Percentiles rank a stretch among this genome's conserved stretches.
Evolutionary conservation across 768 basidiomycete species (phyloP).

Genomic region (Glaciozyma antarctica): DNA sequence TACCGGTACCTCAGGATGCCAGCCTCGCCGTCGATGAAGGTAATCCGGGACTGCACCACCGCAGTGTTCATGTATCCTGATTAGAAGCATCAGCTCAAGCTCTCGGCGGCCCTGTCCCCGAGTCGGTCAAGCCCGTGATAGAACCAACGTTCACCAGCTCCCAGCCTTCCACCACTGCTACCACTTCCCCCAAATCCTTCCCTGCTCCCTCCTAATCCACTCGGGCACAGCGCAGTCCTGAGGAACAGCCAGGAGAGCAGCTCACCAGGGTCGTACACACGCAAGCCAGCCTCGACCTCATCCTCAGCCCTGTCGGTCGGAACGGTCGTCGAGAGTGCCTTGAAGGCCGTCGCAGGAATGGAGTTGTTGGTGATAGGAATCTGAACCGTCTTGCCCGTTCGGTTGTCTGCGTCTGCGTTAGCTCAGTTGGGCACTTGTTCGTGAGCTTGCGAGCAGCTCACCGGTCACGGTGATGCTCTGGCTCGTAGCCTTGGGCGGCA

Average conservation of each 20-base stretch:
- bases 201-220: too few relatives aligned
- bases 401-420: conserved; percentile 51
- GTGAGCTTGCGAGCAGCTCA: not conserved
- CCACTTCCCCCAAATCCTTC: too few relatives aligned
- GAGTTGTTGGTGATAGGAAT: conserved; percentile 72
- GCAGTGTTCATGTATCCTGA: conserved; percentile 52
- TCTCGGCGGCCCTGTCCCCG: too few relatives aligned
- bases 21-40: conserved; percentile 82
- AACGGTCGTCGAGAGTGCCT: conserved; percentile 49
- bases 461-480: conserved; percentile 21
- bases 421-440: not conserved
- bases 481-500: too few relatives aligned
- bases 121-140: too few relatives aligned
- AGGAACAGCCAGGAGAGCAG: not conserved
- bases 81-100: not conserved
- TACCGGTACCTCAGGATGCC: conserved; percentile 51
- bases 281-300: conserved; percentile 20
- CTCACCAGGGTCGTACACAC: conserved; percentile 18
- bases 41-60: conserved; percentile 48
- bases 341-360: conserved; percentile 71
- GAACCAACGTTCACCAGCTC: too few relatives aligned
- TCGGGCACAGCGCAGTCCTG: too few relatives aligned
- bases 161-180: too few relatives aligned
- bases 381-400: conserved; percentile 67
- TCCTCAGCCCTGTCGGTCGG: conserved; percentile 24